Percentiles rank a stretch among this genome's conserved stretches.
phyloP scores from a whole-genome alignment of 2,329 filamentous ascomycete genomes.

The Aspergillus neotritici region DNA sequence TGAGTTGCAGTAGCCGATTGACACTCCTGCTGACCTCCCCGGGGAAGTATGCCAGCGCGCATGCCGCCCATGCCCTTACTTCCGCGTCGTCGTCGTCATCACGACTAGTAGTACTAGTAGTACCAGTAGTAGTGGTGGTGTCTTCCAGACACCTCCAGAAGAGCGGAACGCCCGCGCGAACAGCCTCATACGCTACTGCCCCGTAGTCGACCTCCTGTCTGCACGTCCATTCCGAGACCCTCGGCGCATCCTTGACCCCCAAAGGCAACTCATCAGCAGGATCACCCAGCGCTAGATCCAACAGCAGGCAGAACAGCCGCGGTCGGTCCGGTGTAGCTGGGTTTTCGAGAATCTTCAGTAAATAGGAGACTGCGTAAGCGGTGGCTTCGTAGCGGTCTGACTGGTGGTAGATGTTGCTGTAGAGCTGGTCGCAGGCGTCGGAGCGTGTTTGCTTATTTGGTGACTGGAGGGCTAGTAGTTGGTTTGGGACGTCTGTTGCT shows the following conservation, averaged over 20 bases:
- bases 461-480: constrained; percentile 2
- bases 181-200: constrained; percentile 3
- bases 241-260: too few species aligned
- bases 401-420: constrained; percentile 4
- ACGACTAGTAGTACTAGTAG: too few species aligned
- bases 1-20: neutral
- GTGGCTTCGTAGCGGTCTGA: constrained; percentile 1
- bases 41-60: constrained; percentile 6
- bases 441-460: neutral
- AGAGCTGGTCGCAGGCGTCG: constrained; percentile 1
- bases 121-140: too few species aligned
- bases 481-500: constrained; percentile 1
- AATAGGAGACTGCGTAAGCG: too few species aligned
- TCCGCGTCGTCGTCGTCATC: neutral
- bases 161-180: constrained; percentile 1
- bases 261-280: too few species aligned
- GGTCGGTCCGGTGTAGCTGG: too few species aligned
- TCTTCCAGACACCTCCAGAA: neutral
- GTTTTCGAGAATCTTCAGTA: too few species aligned
- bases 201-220: neutral
- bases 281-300: too few species aligned
- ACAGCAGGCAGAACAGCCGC: too few species aligned
- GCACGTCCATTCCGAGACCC: neutral
- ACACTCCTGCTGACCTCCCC: neutral
- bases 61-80: constrained; percentile 3